These are phyloP conservation scores for Aphanomyces invadans DNA, from an alignment of 352 stramenopile genomes.

Conservation along the genomic window DNA sequence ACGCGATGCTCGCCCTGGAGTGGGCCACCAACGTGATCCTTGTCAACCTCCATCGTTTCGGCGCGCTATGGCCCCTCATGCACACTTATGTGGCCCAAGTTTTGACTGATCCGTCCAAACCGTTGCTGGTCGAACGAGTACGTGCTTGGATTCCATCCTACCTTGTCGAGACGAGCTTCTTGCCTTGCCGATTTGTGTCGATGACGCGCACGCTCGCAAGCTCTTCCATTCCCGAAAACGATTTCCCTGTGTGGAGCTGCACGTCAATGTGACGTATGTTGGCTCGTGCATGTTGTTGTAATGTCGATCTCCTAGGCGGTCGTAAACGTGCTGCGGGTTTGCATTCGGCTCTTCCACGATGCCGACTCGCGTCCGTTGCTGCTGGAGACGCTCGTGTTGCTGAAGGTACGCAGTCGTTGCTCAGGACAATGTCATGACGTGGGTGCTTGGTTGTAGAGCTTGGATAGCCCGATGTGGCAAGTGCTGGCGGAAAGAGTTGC, in stretches of 20 bases:
- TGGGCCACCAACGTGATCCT: slow-evolving; percentile 78
- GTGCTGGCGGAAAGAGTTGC: slow-evolving; percentile 72
- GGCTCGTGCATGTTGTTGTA: no score
- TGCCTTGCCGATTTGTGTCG: no score
- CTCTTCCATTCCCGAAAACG: no score
- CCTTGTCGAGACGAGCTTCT: no score
- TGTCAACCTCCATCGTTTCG: slow-evolving; percentile 73
- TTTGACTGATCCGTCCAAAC: slow-evolving; percentile 57
- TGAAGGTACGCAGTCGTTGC: slow-evolving; percentile 26
- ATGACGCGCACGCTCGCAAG: no score
- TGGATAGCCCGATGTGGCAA: slow-evolving; percentile 78
- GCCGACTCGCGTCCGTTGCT: slow-evolving; percentile 72
- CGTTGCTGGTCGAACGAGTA: slow-evolving; percentile 70
- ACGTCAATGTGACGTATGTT: no score
- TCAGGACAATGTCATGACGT: no score
- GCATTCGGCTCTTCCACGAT: slow-evolving; percentile 81
- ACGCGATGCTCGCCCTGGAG: slow-evolving; percentile 81
- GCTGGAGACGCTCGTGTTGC: slow-evolving; percentile 64
- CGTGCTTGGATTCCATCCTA: neutral
- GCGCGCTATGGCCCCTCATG: slow-evolving; percentile 70
- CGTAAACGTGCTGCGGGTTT: slow-evolving; percentile 77
- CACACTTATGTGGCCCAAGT: slow-evolving; percentile 72
- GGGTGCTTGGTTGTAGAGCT: no score
- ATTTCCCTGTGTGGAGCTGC: no score
- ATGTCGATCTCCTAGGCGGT: slow-evolving; percentile 30